A percentile compares a stretch with the other conserved stretches of the same genome.
Evolutionary conservation across 371 early-diverging fungal genomes (phyloP).

Genomic region (Lichtheimia corymbifera): DNA sequence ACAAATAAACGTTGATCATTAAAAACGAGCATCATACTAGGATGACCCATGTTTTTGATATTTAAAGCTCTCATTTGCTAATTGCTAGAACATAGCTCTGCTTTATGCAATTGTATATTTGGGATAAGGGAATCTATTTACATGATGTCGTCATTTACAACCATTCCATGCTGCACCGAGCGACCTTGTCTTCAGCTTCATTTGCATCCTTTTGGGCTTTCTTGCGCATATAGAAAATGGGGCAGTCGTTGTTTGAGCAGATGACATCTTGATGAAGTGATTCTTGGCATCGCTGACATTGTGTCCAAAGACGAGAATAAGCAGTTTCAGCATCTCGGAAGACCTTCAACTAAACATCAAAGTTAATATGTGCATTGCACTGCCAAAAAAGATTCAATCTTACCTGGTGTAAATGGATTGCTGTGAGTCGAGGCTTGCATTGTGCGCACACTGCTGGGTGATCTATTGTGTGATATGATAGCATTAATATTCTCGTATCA

Average conservation of each 20-base stretch:
- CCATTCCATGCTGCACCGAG: constrained; percentile 8
- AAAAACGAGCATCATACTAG: too few species aligned
- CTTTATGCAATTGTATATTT: too few species aligned
- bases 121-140: too few species aligned
- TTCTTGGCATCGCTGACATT: constrained; percentile 99
- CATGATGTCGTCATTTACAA: background rate
- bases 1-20: too few species aligned
- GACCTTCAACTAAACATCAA: constrained; percentile 30
- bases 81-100: too few species aligned
- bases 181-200: constrained; percentile 49
- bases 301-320: constrained; percentile 96
- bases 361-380: background rate
- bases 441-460: constrained; percentile 81
- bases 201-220: constrained; percentile 96
- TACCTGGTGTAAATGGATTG: constrained; percentile 77
- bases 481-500: too few species aligned
- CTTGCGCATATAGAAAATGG: constrained; percentile 99
- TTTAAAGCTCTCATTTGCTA: too few species aligned
- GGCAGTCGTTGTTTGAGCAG: constrained; percentile 98
- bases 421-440: constrained; percentile 64
- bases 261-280: constrained; percentile 96
- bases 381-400: background rate
- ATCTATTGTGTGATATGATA: constrained; percentile 6
- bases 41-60: too few species aligned
- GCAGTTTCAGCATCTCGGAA: constrained; percentile 79